Evolutionary conservation across 768 basidiomycete genomes (phyloP), one percentile per base, ranked within the genome.

Genomic region (Infundibulicybe gibba): DNA sequence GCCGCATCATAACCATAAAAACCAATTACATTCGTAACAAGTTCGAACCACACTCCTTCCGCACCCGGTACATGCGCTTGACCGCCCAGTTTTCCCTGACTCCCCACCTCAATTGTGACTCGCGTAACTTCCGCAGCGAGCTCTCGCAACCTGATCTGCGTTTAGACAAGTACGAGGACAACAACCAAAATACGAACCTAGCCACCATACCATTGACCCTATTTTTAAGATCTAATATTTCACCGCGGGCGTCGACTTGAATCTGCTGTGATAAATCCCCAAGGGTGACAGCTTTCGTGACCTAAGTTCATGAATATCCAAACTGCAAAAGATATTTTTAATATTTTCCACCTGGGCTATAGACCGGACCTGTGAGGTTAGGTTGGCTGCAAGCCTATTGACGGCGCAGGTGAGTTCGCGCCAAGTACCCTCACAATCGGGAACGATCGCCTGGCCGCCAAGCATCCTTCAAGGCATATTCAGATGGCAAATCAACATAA

Each of bases 381-480:
- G 66, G 66, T 90, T 90, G 4, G 83, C 82, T 6, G 86, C 86
- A 53, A 90, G 65, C 61, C 86, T 86, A 68, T 90, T 90, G 60
- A 90, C 87, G 40, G 87, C 85, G 49, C 82, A 84, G 0, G 89
- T 91, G 47, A 90, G 66, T 63, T 91, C 85, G 38, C 83, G 76
- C 89, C 89, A 91, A n/a, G 87, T 89, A 20, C 92, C 92, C 70
- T 93, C 88, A 42, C 92, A 90, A 48, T 91, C 90, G 20, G 87
- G 64, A 14, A 94, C 92, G 49, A 86, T 72, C 17, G 91, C 90
- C 57, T 93, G 90, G 11, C 89, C 90, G 41, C 90, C 90, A 44
- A 93, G 72, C 10, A 89, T 89, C 2, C 92, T 92, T 38, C 10
- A 10, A n/a, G 17, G 5, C 16, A 38, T 39, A 32, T 17, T 12